Conservation (phyloP, 768 basidiomycete species). For the Plicaturopsis crispa region DNA sequence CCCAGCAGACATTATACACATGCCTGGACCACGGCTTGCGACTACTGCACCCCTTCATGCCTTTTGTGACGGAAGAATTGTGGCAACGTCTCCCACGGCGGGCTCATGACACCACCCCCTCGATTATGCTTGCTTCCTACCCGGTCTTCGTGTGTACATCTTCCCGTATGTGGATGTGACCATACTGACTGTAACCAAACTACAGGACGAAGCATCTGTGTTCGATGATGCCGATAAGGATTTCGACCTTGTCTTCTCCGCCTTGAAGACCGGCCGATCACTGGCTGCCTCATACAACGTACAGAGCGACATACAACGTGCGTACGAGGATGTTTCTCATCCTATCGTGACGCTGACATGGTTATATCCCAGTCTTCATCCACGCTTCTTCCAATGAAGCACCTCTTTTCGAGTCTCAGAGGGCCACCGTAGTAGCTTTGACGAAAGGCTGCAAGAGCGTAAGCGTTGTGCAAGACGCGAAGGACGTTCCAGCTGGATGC, state of each 20-base stretch:
- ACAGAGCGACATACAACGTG: conserved; percentile 78
- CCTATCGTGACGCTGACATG: conserved; percentile 2
- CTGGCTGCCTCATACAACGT: conserved; percentile 87
- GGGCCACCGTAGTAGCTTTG: conserved; percentile 68
- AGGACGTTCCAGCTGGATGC: conserved; percentile 82
- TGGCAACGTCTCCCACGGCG: conserved; percentile 94
- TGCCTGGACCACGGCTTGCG: conserved; percentile 88
- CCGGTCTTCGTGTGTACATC: conserved; percentile 63
- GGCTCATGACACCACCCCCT: conserved; percentile 71
- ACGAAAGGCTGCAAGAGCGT: conserved; percentile 84
- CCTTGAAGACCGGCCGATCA: conserved; percentile 74
- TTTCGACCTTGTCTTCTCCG: conserved; percentile 81
- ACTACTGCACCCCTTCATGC: conserved; percentile 97
- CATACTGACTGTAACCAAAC: background rate
- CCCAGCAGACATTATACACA: conserved; percentile 93
- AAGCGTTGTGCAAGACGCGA: conserved; percentile 52
- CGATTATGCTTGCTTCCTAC: conserved; percentile 86
- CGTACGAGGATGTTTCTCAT: conserved; percentile 13
- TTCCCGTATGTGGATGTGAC: too few species aligned
- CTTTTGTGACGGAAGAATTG: conserved; percentile 95
- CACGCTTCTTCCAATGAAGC: conserved; percentile 58
- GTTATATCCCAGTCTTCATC: conserved; percentile 56
- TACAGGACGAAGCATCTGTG: conserved; percentile 51
- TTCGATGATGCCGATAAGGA: conserved; percentile 71
- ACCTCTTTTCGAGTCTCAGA: conserved; percentile 62